phyloP scores from a whole-genome alignment of 139 green algal genomes.

The Tetratostichococcus sp. region DNA sequence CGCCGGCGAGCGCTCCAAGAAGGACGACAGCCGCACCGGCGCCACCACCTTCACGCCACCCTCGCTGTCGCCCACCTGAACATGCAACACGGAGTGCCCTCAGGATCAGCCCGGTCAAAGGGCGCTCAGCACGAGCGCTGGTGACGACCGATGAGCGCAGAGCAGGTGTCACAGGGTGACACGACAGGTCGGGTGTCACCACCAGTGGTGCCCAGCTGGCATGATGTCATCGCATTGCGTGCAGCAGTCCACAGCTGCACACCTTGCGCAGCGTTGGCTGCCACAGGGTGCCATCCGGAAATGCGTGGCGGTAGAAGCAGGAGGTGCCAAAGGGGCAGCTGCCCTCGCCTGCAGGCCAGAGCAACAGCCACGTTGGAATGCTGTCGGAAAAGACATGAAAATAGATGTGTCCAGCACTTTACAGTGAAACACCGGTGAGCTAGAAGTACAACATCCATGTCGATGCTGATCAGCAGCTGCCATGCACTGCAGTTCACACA shows the following conservation, averaged over 20 bases:
- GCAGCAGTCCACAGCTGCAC: neutral
- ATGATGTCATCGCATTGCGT: neutral
- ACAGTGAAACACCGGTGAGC: too few species aligned
- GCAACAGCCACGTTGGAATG: neutral
- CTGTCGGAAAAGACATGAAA: too few species aligned
- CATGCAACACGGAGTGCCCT: neutral
- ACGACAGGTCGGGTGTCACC: too few species aligned
- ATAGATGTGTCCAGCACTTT: neutral
- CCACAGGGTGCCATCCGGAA: constrained; percentile 44
- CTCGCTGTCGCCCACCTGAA: constrained; percentile 14
- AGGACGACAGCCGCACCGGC: constrained; percentile 12
- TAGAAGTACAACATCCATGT: too few species aligned
- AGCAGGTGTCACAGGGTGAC: neutral
- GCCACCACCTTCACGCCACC: constrained; percentile 16
- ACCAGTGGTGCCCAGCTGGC: too few species aligned
- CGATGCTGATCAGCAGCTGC: neutral
- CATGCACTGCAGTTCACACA: neutral
- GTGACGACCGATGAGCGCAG: neutral
- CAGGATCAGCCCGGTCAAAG: neutral
- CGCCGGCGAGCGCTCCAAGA: constrained; percentile 4
- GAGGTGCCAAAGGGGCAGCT: constrained; percentile 74
- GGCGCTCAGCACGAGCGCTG: neutral
- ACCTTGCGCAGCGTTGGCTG: neutral
- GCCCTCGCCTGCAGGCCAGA: constrained; percentile 19
- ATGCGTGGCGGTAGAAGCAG: constrained; percentile 81